Percentiles rank a stretch among this genome's conserved stretches.
Conservation (phyloP, 2,329 filamentous ascomycete species). For the Microsporum audouinii region DNA sequence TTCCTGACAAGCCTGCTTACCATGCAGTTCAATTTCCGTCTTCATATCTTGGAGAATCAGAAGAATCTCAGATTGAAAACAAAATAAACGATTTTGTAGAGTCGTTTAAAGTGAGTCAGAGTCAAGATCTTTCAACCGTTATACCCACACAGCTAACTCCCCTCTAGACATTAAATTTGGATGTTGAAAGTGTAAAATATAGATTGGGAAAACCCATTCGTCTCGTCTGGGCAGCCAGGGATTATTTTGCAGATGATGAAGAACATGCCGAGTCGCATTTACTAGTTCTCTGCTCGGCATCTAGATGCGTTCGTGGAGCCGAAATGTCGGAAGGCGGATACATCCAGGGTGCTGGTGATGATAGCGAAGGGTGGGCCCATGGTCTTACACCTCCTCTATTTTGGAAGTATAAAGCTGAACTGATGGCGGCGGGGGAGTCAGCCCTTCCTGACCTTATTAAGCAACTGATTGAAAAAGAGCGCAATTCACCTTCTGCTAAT, state of each 20-base stretch:
- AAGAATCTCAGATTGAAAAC: conserved; percentile 65
- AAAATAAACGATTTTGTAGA: conserved; percentile 46
- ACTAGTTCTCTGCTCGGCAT: conserved; percentile 77
- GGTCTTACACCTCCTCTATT: conserved; percentile 69
- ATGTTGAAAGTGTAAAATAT: conserved; percentile 43
- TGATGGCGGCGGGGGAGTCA: conserved; percentile 56
- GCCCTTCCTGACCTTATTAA: conserved; percentile 46
- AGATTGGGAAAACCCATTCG: conserved; percentile 60
- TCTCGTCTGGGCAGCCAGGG: conserved; percentile 68
- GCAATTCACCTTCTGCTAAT: conserved; percentile 14
- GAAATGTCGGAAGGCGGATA: conserved; percentile 65
- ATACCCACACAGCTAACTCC: background rate
- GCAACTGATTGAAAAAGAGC: conserved; percentile 28
- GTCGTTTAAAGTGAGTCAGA: conserved; percentile 33
- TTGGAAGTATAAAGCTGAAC: conserved; percentile 54
- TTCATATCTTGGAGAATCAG: conserved; percentile 59
- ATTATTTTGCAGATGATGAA: conserved; percentile 35
- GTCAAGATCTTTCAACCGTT: too few species aligned
- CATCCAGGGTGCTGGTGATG: conserved; percentile 88
- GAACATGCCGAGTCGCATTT: conserved; percentile 46
- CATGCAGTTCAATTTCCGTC: conserved; percentile 59
- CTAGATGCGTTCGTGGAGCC: conserved; percentile 55
- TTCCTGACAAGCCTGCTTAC: conserved; percentile 43
- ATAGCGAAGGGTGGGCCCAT: conserved; percentile 83
- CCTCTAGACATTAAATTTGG: conserved; percentile 48